Conservation (phyloP, 164 flowering plant species). For the Paratinospora sagittata region DNA sequence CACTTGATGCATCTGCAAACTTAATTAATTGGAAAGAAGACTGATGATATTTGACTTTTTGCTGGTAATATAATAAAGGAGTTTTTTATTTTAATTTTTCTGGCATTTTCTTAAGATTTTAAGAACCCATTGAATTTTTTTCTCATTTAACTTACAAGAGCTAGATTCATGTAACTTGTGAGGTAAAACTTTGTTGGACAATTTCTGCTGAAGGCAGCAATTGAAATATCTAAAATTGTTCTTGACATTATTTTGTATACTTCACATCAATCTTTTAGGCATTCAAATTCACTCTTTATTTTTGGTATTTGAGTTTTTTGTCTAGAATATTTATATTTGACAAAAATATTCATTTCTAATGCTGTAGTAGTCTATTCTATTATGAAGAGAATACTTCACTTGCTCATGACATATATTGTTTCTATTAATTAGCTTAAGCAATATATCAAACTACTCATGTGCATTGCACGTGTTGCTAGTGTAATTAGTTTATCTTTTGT, state of each 20-base stretch:
- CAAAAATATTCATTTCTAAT: neutral
- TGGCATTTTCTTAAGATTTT: neutral
- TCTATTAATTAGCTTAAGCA: too few species aligned
- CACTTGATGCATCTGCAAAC: neutral
- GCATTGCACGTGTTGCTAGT: neutral
- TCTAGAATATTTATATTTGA: neutral
- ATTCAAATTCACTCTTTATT: too few species aligned
- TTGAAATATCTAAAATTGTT: constrained; percentile 16
- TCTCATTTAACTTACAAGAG: constrained; percentile 41
- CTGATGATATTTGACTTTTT: neutral
- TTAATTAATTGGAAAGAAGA: neutral
- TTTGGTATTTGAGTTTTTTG: neutral
- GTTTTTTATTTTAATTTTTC: neutral
- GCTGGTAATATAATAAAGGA: neutral
- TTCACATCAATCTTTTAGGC: neutral
- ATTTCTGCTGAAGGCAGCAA: constrained; percentile 22
- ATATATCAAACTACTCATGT: too few species aligned
- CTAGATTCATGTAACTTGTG: constrained; percentile 31
- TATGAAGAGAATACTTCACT: too few species aligned
- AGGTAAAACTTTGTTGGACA: constrained; percentile 26
- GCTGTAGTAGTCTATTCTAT: too few species aligned
- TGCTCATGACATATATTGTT: too few species aligned
- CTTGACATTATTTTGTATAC: neutral
- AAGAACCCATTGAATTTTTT: neutral
- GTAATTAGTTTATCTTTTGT: neutral